phyloP scores from a whole-genome alignment of 768 basidiomycete genomes.

The Boletus eberwhitei region DNA sequence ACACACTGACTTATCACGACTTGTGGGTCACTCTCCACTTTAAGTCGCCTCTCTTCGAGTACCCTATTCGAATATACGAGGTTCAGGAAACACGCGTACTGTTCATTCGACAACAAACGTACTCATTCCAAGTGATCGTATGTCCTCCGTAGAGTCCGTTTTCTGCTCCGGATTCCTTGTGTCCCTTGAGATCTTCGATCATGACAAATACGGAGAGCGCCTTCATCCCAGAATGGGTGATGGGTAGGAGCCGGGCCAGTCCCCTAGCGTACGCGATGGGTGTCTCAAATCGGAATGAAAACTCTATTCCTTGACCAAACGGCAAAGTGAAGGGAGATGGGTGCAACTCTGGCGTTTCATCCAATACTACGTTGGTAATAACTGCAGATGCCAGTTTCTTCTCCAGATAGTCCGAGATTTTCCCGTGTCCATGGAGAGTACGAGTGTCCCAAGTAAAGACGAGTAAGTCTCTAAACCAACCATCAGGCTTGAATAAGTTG shows the following conservation, averaged over 20 bases:
- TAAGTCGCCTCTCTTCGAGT: background rate
- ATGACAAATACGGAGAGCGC: constrained; percentile 2
- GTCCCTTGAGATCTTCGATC: constrained; percentile 1
- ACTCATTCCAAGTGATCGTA: constrained; percentile 4
- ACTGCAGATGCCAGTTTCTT: background rate
- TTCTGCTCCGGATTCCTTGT: background rate
- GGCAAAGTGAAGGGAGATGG: background rate
- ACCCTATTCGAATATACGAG: background rate
- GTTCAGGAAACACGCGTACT: background rate
- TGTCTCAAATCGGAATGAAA: constrained; percentile 5
- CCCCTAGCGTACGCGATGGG: background rate
- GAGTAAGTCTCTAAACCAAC: constrained; percentile 4
- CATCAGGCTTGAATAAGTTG: background rate
- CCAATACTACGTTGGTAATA: constrained; percentile 1
- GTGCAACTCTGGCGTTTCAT: background rate
- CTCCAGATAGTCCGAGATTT: background rate
- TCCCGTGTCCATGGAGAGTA: constrained; percentile 1
- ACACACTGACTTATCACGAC: constrained; percentile 1
- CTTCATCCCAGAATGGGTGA: background rate
- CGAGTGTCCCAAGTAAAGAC: constrained; percentile 3
- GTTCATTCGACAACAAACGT: background rate
- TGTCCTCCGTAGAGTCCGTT: constrained; percentile 1
- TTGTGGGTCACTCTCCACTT: constrained; percentile 5
- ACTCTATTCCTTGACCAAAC: constrained; percentile 1
- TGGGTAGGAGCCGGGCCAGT: background rate